Conservation (phyloP, 2,329 filamentous ascomycete genomes). For the Chrysoporthe deuterocubensis region DNA sequence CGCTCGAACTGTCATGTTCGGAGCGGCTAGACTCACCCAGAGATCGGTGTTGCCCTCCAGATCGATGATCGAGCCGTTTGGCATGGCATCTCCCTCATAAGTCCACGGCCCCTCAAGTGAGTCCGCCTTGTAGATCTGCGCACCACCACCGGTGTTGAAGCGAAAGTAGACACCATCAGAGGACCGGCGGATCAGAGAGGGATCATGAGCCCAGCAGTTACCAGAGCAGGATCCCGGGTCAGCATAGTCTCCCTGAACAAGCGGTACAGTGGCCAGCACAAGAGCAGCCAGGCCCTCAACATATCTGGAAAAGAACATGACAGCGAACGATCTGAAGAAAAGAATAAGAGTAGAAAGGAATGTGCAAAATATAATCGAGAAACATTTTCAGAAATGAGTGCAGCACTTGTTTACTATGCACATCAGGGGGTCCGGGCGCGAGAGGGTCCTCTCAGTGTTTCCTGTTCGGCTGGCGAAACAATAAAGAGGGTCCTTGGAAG, state of each 20-base stretch:
- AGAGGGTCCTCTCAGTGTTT: slow-evolving; percentile 3
- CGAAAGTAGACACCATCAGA: slow-evolving; percentile 27
- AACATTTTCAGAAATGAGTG: not conserved
- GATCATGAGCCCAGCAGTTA: slow-evolving; percentile 27
- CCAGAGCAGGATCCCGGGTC: slow-evolving; percentile 45
- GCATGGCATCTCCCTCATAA: slow-evolving; percentile 44
- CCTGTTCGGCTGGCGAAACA: slow-evolving; percentile 5
- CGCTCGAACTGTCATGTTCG: not conserved
- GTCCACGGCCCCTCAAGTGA: slow-evolving; percentile 47
- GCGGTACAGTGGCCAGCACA: slow-evolving; percentile 13
- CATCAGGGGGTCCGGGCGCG: not conserved
- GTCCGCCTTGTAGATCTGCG: slow-evolving; percentile 45
- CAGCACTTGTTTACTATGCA: not conserved
- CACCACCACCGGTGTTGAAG: slow-evolving; percentile 46
- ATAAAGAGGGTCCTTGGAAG: slow-evolving; percentile 7
- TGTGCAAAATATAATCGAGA: not conserved
- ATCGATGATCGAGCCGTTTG: slow-evolving; percentile 45
- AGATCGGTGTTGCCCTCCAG: slow-evolving; percentile 46
- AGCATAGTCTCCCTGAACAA: slow-evolving; percentile 6
- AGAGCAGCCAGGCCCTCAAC: slow-evolving; percentile 20
- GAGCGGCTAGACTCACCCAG: slow-evolving; percentile 40
- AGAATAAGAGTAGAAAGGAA: not conserved
- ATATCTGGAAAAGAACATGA: slow-evolving; percentile 17
- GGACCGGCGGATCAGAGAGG: slow-evolving; percentile 15
- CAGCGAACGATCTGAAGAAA: not conserved